These are phyloP conservation scores for Zygosaccharomyces siamensis DNA, from an alignment of 805 yeast species.

Conservation along the genomic window DNA sequence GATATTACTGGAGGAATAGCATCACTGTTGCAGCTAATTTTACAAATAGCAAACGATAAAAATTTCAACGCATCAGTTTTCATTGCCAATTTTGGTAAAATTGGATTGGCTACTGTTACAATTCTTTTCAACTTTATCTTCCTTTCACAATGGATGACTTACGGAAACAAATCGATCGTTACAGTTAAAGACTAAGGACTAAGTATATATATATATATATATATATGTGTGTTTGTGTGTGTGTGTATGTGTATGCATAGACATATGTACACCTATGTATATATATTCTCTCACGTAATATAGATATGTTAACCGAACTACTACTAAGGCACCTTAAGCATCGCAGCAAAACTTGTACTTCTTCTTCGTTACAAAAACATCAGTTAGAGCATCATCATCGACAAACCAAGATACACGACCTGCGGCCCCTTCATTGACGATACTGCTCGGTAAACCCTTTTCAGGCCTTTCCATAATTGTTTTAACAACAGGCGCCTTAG, in stretches of 20 bases:
- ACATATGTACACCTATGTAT: not conserved
- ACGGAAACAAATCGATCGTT: conserved; percentile 9
- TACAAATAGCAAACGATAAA: conserved; percentile 19
- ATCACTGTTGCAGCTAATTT: conserved; percentile 26
- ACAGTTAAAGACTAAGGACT: not conserved
- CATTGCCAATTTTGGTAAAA: conserved; percentile 38
- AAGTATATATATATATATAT: not conserved
- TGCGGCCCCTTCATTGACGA: conserved; percentile 89
- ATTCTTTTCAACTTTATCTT: conserved; percentile 37
- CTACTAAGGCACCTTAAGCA: not conserved
- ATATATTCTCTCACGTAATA: not conserved
- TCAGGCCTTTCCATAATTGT: conserved; percentile 94
- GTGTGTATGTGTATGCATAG: not conserved
- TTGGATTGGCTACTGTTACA: conserved; percentile 39
- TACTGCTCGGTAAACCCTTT: conserved; percentile 85
- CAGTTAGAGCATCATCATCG: conserved; percentile 82
- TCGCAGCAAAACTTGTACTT: conserved; percentile 20
- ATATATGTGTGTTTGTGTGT: not conserved
- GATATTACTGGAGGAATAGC: conserved; percentile 39
- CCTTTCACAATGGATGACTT: conserved; percentile 36
- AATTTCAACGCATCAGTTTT: conserved; percentile 24
- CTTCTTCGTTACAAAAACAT: conserved; percentile 45
- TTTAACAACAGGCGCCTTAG: conserved; percentile 85
- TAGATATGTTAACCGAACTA: not conserved
- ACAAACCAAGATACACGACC: conserved; percentile 95